Conservation (phyloP, 306 rosid species). For the Argentina anserina region DNA sequence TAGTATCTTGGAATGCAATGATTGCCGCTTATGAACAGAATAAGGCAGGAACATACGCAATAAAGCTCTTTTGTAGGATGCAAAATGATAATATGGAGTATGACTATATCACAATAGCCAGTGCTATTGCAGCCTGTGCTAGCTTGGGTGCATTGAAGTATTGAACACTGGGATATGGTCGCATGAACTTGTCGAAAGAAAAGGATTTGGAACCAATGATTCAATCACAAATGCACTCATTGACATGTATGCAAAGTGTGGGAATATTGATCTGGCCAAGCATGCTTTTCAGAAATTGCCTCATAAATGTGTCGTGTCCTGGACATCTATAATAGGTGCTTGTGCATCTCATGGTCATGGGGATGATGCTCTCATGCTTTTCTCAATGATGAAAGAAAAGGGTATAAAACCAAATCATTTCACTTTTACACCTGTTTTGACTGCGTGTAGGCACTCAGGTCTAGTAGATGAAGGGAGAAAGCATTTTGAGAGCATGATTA, state of each 20-base stretch:
- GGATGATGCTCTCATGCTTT: slow-evolving; percentile 49
- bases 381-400: slow-evolving; percentile 49
- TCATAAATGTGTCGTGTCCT: slow-evolving; percentile 12
- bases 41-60: not conserved
- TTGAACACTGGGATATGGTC: slow-evolving; percentile 10
- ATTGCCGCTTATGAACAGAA: slow-evolving; percentile 10
- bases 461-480: slow-evolving; percentile 52
- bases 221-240: slow-evolving; percentile 21
- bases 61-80: slow-evolving; percentile 4
- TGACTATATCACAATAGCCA: slow-evolving; percentile 15
- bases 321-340: slow-evolving; percentile 30
- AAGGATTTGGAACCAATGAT: slow-evolving; percentile 7
- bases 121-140: slow-evolving; percentile 12
- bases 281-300: slow-evolving; percentile 11
- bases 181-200: slow-evolving; percentile 8
- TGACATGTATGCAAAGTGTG: slow-evolving; percentile 32
- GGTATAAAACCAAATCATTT: slow-evolving; percentile 46
- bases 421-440: slow-evolving; percentile 61
- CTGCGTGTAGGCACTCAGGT: slow-evolving; percentile 64
- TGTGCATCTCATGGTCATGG: slow-evolving; percentile 57
- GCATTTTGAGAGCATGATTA: slow-evolving; percentile 43
- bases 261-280: slow-evolving; percentile 21
- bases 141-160: slow-evolving; percentile 11
- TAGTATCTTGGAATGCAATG: slow-evolving; percentile 15
- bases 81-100: slow-evolving; percentile 7